Evolutionary conservation across 2,329 filamentous ascomycete genomes (phyloP).

Genomic region (Diaporthe destruens): DNA sequence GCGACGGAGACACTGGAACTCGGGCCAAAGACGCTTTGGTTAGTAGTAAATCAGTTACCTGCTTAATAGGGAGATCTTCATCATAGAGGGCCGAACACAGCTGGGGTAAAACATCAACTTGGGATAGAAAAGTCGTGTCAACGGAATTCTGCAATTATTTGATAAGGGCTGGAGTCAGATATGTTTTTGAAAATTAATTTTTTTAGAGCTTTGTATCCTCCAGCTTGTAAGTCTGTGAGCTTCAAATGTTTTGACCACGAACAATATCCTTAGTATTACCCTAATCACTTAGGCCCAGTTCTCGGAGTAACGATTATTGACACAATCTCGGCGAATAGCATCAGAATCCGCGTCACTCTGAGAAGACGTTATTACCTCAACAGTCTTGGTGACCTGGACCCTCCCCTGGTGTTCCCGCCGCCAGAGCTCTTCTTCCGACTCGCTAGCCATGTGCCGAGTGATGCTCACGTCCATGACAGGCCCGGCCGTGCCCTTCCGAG

Average conservation of each 20-base stretch:
- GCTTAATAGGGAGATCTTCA: background rate
- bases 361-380: background rate
- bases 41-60: slow-evolving; percentile 9
- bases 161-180: too few relatives aligned
- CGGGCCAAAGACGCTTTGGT: slow-evolving; percentile 15
- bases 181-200: too few relatives aligned
- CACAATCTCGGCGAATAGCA: background rate
- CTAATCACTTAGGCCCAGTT: background rate
- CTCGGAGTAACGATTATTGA: background rate
- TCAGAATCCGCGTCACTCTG: background rate
- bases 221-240: too few relatives aligned
- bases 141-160: too few relatives aligned
- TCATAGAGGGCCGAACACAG: too few relatives aligned
- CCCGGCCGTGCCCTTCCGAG: background rate
- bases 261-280: too few relatives aligned
- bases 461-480: slow-evolving; percentile 15
- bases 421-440: slow-evolving; percentile 24
- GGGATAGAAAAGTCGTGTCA: too few relatives aligned
- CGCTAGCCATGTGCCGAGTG: slow-evolving; percentile 15
- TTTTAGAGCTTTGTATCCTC: too few relatives aligned
- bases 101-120: too few relatives aligned
- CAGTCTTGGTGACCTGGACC: background rate
- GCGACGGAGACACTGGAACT: slow-evolving; percentile 3
- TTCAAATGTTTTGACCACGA: too few relatives aligned
- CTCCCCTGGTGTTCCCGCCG: slow-evolving; percentile 7